Evolutionary conservation across 2,329 filamentous ascomycete species (phyloP), one percentile per base, ranked within the genome.

Genomic region (Xylariaceae sp.): DNA sequence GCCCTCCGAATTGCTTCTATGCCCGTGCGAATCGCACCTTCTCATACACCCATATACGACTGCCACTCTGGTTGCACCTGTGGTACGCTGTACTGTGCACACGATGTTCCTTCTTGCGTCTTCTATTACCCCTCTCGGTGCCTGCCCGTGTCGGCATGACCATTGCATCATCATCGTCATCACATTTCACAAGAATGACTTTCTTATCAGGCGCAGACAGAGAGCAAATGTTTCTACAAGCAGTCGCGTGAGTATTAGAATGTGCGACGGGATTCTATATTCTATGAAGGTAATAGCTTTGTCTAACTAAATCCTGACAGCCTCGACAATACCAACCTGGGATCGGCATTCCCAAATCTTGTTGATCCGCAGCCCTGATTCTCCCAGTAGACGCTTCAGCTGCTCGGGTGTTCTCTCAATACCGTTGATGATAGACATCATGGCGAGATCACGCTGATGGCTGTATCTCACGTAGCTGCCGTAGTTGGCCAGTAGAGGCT

Each of bases 341-440:
- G 70, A 73, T 35, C 72, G 62, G 48, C 67, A 70, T 42, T 70
- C 66, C 67, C 68, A 72, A 18, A 74, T 70, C 62, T 70, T 73
- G 44, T 60, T 67, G 5, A 74, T 50, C 57, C 60, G 64, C 39
- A 74, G 61, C 0, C 71, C 72, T 6, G 73, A 69, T 18, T 56
- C 56, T 53, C 70, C 64, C 30, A 72, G 47, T 5, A 74, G 59
- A 17, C 54, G 59, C 10, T 63, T 61, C 51, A 74, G 72, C 50
- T 74, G 66, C 1, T 63, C 64, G 0, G 71, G 73, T 45, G 69
- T 74, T 1, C 72, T 63, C 64, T 75, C 73, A 44, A 75, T 74
- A 1, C 73, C 73, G 49, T 74, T 75, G 61, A 74, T 72, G 42
- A 68, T 67, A 1, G 68, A 57, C 70, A 73, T 73, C 67, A 75